Conservation (phyloP, 345 rosid species). For the Lepidium sativum region DNA sequence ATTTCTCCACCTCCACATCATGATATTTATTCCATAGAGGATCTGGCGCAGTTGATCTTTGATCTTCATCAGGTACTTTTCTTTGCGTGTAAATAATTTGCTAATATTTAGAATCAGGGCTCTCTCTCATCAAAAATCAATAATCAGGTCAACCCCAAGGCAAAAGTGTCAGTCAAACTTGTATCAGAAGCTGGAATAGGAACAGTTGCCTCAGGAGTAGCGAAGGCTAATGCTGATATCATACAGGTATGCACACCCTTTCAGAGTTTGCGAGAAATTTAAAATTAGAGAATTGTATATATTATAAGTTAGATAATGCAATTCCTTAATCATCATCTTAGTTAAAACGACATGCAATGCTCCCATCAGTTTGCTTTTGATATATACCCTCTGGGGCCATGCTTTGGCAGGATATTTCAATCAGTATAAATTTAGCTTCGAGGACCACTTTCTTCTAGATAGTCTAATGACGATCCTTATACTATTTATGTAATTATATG, state of each 20-base stretch:
- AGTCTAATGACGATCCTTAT: background rate
- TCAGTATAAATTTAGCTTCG: background rate
- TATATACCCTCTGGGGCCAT: background rate
- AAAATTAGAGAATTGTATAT: background rate
- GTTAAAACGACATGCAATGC: background rate
- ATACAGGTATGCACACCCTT: constrained; percentile 56
- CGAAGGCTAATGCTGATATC: constrained; percentile 96
- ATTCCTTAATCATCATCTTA: background rate
- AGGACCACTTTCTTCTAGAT: background rate
- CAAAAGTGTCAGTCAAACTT: constrained; percentile 96
- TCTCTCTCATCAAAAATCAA: background rate
- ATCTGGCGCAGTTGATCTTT: constrained; percentile 94
- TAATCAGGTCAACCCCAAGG: constrained; percentile 84
- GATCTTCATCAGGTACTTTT: constrained; percentile 90
- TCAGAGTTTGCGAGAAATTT: background rate
- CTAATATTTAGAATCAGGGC: background rate
- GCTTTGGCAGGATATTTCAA: background rate
- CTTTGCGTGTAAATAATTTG: background rate
- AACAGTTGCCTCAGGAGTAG: constrained; percentile 97
- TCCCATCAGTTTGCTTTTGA: constrained; percentile 4
- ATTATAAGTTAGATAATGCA: background rate
- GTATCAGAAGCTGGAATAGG: constrained; percentile 99
- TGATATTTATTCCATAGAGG: constrained; percentile 96
- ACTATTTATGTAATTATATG: background rate
- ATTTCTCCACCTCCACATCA: constrained; percentile 99